A percentile compares a stretch with the other conserved stretches of the same genome.
Conservation (phyloP, 1,284 basidiomycete genomes). For the Tilletia indica region DNA sequence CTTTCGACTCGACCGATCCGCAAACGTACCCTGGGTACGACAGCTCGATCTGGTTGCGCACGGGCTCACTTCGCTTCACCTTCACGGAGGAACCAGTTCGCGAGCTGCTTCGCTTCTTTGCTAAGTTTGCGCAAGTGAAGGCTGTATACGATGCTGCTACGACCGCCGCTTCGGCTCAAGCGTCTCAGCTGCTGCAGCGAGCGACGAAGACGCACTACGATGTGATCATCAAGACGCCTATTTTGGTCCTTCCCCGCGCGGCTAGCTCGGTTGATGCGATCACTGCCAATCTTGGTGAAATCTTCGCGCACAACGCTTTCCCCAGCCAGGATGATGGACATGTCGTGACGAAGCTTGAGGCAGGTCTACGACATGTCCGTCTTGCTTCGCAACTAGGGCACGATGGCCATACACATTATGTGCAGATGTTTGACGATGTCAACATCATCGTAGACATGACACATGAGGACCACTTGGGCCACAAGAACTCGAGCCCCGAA, state of each 20-base stretch:
- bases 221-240: conserved; percentile 84
- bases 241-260: conserved; percentile 79
- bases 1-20: conserved; percentile 67
- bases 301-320: conserved; percentile 78
- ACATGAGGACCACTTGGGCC: conserved; percentile 58
- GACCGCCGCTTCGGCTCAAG: conserved; percentile 84
- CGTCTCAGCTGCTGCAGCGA: conserved; percentile 65
- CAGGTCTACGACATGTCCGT: conserved; percentile 81
- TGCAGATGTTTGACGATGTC: conserved; percentile 89
- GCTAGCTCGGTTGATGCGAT: conserved; percentile 71
- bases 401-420: conserved; percentile 40
- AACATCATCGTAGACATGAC: conserved; percentile 71
- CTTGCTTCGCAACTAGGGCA: conserved; percentile 58
- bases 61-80: conserved; percentile 87
- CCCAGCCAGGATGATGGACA: conserved; percentile 61
- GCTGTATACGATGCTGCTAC: conserved; percentile 94
- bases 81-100: conserved; percentile 85
- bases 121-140: conserved; percentile 73
- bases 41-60: conserved; percentile 77
- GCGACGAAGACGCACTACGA: conserved; percentile 81
- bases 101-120: conserved; percentile 78
- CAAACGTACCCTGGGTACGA: conserved; percentile 77
- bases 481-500: conserved; percentile 51
- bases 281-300: conserved; percentile 82
- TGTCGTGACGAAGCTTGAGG: conserved; percentile 62